phyloP scores from a whole-genome alignment of 345 rosid genomes.

The Moringa oleifera region DNA sequence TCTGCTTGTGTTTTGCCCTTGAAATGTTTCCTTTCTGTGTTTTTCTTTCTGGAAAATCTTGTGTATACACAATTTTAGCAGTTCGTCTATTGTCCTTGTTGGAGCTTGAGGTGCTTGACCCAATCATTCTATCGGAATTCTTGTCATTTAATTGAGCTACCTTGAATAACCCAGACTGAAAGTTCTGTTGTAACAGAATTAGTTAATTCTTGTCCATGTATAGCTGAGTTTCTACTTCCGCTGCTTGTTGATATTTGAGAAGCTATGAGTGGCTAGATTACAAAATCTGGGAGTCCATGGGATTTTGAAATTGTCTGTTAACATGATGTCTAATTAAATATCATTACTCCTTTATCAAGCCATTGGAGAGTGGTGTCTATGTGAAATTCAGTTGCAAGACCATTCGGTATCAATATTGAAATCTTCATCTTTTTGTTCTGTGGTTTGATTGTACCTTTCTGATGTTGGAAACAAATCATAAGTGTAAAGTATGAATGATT shows the following conservation, averaged over 20 bases:
- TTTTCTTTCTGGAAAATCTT: no score
- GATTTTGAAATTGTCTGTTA: no score
- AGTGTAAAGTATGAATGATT: background rate
- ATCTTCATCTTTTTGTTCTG: background rate
- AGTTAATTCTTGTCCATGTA: background rate
- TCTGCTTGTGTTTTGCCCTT: no score
- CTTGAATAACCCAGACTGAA: background rate
- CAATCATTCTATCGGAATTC: background rate
- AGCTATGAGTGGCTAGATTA: background rate
- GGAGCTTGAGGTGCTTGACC: background rate
- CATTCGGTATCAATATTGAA: background rate
- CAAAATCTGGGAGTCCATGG: background rate
- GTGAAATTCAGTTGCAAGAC: background rate
- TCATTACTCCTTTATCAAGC: background rate
- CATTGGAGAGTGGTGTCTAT: no score
- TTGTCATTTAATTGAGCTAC: background rate
- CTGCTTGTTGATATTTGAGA: background rate
- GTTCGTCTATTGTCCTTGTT: background rate
- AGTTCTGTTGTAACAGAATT: background rate
- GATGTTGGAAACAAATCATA: background rate
- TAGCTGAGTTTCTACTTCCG: background rate
- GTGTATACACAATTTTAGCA: no score
- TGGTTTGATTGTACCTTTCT: background rate
- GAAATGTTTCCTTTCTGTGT: background rate
- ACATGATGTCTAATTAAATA: no score